Base-by-base conservation (phyloP, 192 early-diverging fungal genomes). In the Phycomyces blakesleeanus region DNA sequence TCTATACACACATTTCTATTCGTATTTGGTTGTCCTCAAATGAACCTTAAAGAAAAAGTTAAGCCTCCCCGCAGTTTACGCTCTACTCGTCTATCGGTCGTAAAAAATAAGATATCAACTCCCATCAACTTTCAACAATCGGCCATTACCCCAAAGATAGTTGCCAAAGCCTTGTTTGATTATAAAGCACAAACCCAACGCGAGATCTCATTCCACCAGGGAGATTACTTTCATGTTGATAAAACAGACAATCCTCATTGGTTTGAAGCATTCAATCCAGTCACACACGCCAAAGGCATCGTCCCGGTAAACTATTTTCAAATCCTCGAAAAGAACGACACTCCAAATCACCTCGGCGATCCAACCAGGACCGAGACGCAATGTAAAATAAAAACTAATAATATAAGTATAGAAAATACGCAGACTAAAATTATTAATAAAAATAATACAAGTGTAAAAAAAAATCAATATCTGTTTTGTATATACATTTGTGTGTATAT, bases 191-290 rank as follows among this genome's bases (percentile, higher is more conserved):
- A 80, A 52, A 80, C 76, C 25, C 71, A 56, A 49, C 67, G 77
- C 21, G 86, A 91, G 67, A 74, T 91, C n/a, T 84, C 87, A 42
- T 91, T 91, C 58, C 76, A 76, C 55, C 83, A 85, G 55, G 89
- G 88, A 56, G 89, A 91, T 50, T 91, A 89, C 68, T 91, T 89
- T 74, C 84, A 89, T 55, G 89, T 91, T 14, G 47, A 42, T 4
- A 85, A 81, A 20, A 82, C 85, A 51, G 87, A 89, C n/a, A 80
- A 84, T 38, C 74, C 73, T 54, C 61, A 79, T 59, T 90, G 86
- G 86, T 92, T 87, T 69, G 86, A 90, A 42, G 90, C 87, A 9
- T 80, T 80, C 47, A 89, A 92, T 63, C 90, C 90, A 42, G 80
- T 83, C 52, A 86, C 83, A 21, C 85, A 85, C 50, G 77, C 81